These are phyloP conservation scores for Metschnikowia borealis DNA, from an alignment of 805 yeast genomes.

Conservation along the genomic window DNA sequence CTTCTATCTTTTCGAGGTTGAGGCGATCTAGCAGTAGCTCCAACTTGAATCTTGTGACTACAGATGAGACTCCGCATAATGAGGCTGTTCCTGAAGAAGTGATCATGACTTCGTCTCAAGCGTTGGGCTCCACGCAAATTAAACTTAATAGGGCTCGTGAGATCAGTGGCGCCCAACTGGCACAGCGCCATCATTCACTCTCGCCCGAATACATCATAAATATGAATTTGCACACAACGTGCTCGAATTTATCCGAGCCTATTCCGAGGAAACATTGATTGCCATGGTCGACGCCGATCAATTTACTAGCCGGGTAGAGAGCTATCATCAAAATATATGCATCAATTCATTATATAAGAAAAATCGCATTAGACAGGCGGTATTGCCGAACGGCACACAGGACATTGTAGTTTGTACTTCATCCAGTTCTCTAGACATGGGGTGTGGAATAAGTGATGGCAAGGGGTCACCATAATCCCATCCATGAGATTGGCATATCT, in stretches of 20 bases:
- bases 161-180: not conserved
- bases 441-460: conserved; percentile 85
- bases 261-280: not conserved
- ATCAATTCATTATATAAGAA: not conserved
- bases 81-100: not conserved
- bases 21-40: conserved; percentile 2
- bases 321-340: not conserved
- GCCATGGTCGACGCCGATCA: too few relatives aligned
- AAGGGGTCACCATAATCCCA: conserved; percentile 81
- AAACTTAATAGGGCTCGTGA: conserved; percentile 5
- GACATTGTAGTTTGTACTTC: conserved; percentile 89
- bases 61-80: not conserved
- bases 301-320: not conserved
- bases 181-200: conserved; percentile 1
- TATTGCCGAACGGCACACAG: conserved; percentile 79
- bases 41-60: not conserved
- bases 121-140: conserved; percentile 4
- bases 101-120: conserved; percentile 10
- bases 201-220: conserved; percentile 9
- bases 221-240: conserved; percentile 2
- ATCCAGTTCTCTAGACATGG: conserved; percentile 91
- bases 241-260: not conserved
- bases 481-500: conserved; percentile 20
- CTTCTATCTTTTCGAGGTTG: not conserved
- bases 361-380: conserved; percentile 58